Conservation (phyloP, 495 filamentous ascomycete species). For the Penicillium nucicola region DNA sequence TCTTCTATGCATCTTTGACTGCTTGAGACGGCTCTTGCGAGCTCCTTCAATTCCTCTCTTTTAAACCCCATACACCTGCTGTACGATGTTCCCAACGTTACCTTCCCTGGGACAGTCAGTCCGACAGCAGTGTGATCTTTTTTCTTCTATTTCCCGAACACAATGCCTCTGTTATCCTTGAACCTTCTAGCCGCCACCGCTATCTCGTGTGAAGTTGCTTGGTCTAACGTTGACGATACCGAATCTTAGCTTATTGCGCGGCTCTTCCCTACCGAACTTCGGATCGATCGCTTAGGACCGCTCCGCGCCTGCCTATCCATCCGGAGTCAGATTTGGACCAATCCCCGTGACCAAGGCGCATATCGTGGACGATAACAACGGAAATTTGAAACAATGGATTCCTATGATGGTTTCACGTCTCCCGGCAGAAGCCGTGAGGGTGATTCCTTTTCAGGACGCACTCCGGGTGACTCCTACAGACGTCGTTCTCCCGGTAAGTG, state of each 20-base stretch:
- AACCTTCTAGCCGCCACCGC: slow-evolving; percentile 17
- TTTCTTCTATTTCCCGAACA: slow-evolving; percentile 19
- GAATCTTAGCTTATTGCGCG: slow-evolving; percentile 35
- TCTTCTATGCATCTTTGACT: slow-evolving; percentile 12
- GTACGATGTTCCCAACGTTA: not conserved
- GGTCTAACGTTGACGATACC: slow-evolving; percentile 41
- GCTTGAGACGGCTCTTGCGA: slow-evolving; percentile 15
- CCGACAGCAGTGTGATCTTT: slow-evolving; percentile 7
- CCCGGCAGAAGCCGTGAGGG: slow-evolving; percentile 40
- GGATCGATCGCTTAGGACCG: slow-evolving; percentile 3
- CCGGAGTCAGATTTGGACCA: not conserved
- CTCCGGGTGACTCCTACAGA: slow-evolving; percentile 40
- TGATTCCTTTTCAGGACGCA: slow-evolving; percentile 31
- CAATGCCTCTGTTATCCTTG: slow-evolving; percentile 17
- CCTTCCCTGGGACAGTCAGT: too few species aligned
- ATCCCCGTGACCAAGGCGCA: not conserved
- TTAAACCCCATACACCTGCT: slow-evolving; percentile 11
- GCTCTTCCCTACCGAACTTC: slow-evolving; percentile 7
- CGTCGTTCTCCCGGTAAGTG: slow-evolving; percentile 52
- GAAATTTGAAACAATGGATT: slow-evolving; percentile 32
- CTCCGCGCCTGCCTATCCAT: not conserved
- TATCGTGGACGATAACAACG: slow-evolving; percentile 4
- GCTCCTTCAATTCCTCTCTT: slow-evolving; percentile 14
- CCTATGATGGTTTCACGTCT: slow-evolving; percentile 40
- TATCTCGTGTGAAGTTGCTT: slow-evolving; percentile 23